Conservation (phyloP, 1,284 basidiomycete species). For the Naganishia albida region DNA sequence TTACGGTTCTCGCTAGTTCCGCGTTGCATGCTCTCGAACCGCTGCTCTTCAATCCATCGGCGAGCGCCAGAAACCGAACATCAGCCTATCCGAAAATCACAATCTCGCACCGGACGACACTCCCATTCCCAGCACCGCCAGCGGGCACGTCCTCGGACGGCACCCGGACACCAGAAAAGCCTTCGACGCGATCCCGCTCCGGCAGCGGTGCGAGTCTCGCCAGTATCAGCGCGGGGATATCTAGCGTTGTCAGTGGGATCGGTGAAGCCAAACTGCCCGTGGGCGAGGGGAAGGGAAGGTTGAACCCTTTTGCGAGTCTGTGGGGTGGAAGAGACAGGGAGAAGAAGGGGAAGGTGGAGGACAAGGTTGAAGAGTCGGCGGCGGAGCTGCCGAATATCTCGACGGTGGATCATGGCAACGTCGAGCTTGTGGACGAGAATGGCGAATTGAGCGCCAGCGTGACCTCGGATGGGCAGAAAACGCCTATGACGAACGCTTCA, state of each 20-base stretch:
- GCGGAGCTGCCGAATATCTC: slow-evolving; percentile 9
- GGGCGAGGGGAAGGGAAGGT: slow-evolving; percentile 35
- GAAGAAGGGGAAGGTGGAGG: slow-evolving; percentile 23
- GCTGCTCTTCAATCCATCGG: slow-evolving; percentile 31
- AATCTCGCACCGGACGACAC: slow-evolving; percentile 59
- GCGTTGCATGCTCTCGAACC: slow-evolving; percentile 45
- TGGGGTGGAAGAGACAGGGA: slow-evolving; percentile 39
- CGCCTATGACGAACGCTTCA: neutral
- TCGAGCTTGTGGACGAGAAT: neutral
- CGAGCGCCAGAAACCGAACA: neutral
- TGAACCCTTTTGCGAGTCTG: slow-evolving; percentile 51
- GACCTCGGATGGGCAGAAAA: neutral
- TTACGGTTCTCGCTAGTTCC: slow-evolving; percentile 47
- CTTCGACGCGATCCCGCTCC: slow-evolving; percentile 29
- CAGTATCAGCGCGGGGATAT: slow-evolving; percentile 15
- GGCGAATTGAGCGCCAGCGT: neutral
- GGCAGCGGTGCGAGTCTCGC: slow-evolving; percentile 31
- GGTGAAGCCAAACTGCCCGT: slow-evolving; percentile 1
- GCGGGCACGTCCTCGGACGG: slow-evolving; percentile 42
- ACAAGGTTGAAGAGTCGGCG: neutral
- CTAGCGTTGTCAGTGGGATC: slow-evolving; percentile 24
- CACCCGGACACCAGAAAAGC: slow-evolving; percentile 4
- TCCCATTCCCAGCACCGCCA: slow-evolving; percentile 67
- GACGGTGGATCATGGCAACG: neutral
- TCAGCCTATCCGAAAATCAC: slow-evolving; percentile 59